phyloP scores from a whole-genome alignment of 768 basidiomycete species.

The Rhodotorula taiwanensis region DNA sequence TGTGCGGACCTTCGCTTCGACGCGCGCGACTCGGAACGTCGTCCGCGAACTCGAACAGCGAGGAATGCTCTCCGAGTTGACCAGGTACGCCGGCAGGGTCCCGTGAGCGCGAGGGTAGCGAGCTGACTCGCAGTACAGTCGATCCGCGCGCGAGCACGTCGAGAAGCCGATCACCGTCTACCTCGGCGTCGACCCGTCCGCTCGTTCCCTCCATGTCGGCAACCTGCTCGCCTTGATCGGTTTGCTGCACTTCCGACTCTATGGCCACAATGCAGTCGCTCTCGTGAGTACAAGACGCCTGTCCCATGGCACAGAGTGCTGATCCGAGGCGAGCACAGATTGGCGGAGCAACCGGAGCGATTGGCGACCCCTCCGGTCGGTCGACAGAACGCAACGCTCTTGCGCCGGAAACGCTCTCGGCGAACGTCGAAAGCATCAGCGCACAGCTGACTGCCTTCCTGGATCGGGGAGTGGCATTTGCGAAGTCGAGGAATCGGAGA shows the following conservation, averaged over 20 bases:
- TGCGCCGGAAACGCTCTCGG: constrained; percentile 54
- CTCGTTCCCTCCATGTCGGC: constrained; percentile 80
- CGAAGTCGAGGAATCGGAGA: constrained; percentile 43
- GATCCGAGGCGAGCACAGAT: constrained; percentile 54
- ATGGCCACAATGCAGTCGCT: constrained; percentile 75
- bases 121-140: constrained; percentile 27
- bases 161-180: constrained; percentile 55
- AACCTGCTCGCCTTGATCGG: constrained; percentile 83
- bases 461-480: constrained; percentile 58
- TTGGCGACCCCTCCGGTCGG: constrained; percentile 93
- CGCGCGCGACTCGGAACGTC: constrained; percentile 3
- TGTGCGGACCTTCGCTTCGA: neutral
- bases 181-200: constrained; percentile 87
- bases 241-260: constrained; percentile 75
- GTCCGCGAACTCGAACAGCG: constrained; percentile 20
- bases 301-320: neutral
- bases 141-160: constrained; percentile 39
- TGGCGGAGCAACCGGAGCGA: constrained; percentile 90
- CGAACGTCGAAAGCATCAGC: constrained; percentile 62
- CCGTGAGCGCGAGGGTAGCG: too few relatives aligned
- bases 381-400: constrained; percentile 69
- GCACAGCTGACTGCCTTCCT: constrained; percentile 68
- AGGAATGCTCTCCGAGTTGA: constrained; percentile 29
- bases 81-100: constrained; percentile 9
- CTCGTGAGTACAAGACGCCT: constrained; percentile 55